Base-by-base conservation (phyloP, 768 basidiomycete genomes). In the Tulasnella sp. region DNA sequence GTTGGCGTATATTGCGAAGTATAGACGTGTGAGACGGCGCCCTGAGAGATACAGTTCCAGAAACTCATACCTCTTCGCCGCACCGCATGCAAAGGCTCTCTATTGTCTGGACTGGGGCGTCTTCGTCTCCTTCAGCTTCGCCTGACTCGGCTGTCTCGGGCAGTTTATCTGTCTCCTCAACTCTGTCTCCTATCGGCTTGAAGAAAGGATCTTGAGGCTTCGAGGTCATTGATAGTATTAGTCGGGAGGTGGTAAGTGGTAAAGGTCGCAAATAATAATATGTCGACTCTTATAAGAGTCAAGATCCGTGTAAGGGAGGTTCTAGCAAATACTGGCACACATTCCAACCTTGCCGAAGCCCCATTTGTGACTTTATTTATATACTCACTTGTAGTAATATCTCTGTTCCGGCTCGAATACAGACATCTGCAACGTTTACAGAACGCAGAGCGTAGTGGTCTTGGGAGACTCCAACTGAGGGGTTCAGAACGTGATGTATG, bases 71-170 rank as follows among this genome's bases (percentile, higher is more conserved):
- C 90, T 98, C 93, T 86, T 98, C 91, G 69, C 90, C 89, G 84
- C 98, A 99, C 85, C 90, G 90, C 95, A 99, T 97, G 87, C 98
- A 99, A 40, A 99, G 87, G 18, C 95, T 96, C 80, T 96, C 94
- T 81, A 99, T 89, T 86, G 95, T 93, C 83, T 96, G 90, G 14
- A 97, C 90, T 0, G 91, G 91, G 78, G 89, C 88, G 72, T 87
- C 86, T 41, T 93, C 93, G 11, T 92, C 91, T 24, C 88, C 88
- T 34, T 88, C 86, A 41, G 83, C 84, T 37, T 81, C 74, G 40
- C 81, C 79, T 22, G 80, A 64, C 50, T 72, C 81, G 16, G 64
- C 82, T 41, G 79, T 82, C 42, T 82, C 84, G 72, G 83, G 80
- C 46, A 86, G 81, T 50, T 84, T 81, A 80, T 90, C 90, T n/a